Conservation (phyloP, 1,139 yeast species). For the Hansenula anomala region DNA sequence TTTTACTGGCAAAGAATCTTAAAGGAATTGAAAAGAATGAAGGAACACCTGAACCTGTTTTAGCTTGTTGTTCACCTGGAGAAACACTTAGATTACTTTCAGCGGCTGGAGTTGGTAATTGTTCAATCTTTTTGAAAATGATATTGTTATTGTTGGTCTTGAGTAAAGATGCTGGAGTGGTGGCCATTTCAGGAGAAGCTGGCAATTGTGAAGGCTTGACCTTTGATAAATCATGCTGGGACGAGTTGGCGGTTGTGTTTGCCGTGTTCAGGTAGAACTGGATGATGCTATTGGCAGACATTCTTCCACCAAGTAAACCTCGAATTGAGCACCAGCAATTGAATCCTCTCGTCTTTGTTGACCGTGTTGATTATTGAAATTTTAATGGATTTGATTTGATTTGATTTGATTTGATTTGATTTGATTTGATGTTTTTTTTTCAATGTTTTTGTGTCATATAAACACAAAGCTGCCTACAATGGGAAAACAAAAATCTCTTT, state of each 20-base stretch:
- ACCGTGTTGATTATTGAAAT: too few species aligned
- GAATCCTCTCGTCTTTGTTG: too few species aligned
- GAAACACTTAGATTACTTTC: background rate
- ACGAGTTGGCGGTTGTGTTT: constrained; percentile 4
- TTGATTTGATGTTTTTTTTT: background rate
- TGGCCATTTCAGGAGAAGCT: too few species aligned
- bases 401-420: background rate
- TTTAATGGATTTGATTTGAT: too few species aligned
- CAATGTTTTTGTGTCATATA: background rate
- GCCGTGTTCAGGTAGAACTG: constrained; percentile 10
- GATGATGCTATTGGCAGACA: constrained; percentile 13
- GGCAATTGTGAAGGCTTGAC: too few species aligned
- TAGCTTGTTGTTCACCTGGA: background rate
- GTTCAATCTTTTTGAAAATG: constrained; percentile 3
- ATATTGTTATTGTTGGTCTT: background rate
- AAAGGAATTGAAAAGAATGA: constrained; percentile 11
- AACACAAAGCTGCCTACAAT: too few species aligned
- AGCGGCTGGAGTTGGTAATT: constrained; percentile 9
- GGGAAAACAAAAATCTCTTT: too few species aligned
- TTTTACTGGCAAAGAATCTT: constrained; percentile 6
- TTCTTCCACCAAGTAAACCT: background rate
- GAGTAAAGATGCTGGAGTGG: background rate
- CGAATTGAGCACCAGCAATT: too few species aligned
- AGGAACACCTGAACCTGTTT: background rate
- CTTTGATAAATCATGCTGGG: background rate